Evolutionary conservation across 2,329 filamentous ascomycete species (phyloP), one percentile per base, ranked within the genome.

Genomic region (Chaetomiaceae sp.): DNA sequence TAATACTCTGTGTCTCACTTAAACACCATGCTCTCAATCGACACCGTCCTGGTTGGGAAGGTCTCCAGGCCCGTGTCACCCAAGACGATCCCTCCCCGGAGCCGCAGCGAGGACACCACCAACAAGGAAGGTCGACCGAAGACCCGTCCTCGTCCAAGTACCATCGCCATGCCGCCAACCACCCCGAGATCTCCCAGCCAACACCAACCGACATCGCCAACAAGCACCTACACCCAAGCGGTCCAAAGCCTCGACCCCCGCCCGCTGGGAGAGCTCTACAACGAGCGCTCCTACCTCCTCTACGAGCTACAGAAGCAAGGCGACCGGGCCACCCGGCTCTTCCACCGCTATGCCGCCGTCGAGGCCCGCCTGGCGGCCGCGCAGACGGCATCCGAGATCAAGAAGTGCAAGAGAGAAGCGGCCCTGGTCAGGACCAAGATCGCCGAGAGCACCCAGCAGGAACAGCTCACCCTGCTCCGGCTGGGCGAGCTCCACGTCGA

Each of bases 401-500:
- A 55, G 1, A 61, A 54, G 33, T 52, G 71, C 11, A 69, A 69
- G 31, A 80, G 77, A 55, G 67, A 75, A 36, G 62, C 75, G 4
- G 64, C 66, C 2, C 67, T 73, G 51, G 55, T 81, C 11, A 71
- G 65, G 43, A 66, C 66, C 47, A 72, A 72, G 53, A 70, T 82
- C 29, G 62, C 66, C n/a, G 69, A 75, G 39, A 72, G 70, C 0
- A 71, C 72, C 3, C 68, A 72, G 48, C 75, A 81, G 59, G 74
- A 82, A 60, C 71, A 67, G 49, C 59, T 67, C 15, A 72, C 80
- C 6, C 63, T 76, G 36, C 53, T 67, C 15, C 68, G 78, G 3
- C 66, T 83, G n/a, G 67, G 72, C 12, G 77, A 82, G 53, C 59
- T 83, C 14, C 69, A 73, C 31, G 64, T 75, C 15, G 77, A 82